phyloP scores from a whole-genome alignment of 805 yeast species.

The Hyphopichia homilentoma region DNA sequence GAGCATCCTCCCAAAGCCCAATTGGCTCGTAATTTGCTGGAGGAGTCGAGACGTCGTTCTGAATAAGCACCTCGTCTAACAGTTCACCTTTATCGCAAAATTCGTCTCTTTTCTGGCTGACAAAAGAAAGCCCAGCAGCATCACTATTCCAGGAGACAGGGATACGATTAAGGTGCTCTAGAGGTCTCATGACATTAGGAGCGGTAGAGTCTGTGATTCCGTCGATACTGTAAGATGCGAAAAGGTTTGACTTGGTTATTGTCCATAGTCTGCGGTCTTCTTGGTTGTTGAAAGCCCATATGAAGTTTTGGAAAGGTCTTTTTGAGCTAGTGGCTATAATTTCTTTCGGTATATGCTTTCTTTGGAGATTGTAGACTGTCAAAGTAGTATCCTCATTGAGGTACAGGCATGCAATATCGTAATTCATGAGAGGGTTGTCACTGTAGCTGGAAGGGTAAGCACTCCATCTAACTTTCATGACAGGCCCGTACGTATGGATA shows the following conservation, averaged over 20 bases:
- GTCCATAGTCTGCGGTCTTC: slow-evolving; percentile 32
- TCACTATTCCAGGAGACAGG: slow-evolving; percentile 59
- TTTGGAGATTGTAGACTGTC: slow-evolving; percentile 62
- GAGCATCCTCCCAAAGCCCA: slow-evolving; percentile 2
- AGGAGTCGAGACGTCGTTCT: slow-evolving; percentile 9
- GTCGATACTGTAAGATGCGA: slow-evolving; percentile 32
- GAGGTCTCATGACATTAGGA: slow-evolving; percentile 28
- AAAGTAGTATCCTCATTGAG: slow-evolving; percentile 69
- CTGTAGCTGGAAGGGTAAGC: slow-evolving; percentile 14
- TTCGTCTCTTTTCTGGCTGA: slow-evolving; percentile 47
- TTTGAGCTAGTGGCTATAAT: slow-evolving; percentile 48
- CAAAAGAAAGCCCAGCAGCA: slow-evolving; percentile 45
- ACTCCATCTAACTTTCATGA: slow-evolving; percentile 71
- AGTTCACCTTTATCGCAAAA: slow-evolving; percentile 16
- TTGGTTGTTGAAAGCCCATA: slow-evolving; percentile 32
- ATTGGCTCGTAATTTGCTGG: slow-evolving; percentile 5
- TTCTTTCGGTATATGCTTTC: slow-evolving; percentile 76
- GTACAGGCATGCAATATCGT: slow-evolving; percentile 72
- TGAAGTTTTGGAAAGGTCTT: slow-evolving; percentile 39
- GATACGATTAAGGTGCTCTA: slow-evolving; percentile 49
- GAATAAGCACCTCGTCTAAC: slow-evolving; percentile 7
- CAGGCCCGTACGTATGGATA: slow-evolving; percentile 72
- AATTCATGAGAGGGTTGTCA: slow-evolving; percentile 40
- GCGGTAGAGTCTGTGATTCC: slow-evolving; percentile 9
- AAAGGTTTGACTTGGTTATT: slow-evolving; percentile 37